These are phyloP conservation scores for Salicornia ramosissima DNA, from an alignment of 148 eudicot species.

Conservation along the genomic window DNA sequence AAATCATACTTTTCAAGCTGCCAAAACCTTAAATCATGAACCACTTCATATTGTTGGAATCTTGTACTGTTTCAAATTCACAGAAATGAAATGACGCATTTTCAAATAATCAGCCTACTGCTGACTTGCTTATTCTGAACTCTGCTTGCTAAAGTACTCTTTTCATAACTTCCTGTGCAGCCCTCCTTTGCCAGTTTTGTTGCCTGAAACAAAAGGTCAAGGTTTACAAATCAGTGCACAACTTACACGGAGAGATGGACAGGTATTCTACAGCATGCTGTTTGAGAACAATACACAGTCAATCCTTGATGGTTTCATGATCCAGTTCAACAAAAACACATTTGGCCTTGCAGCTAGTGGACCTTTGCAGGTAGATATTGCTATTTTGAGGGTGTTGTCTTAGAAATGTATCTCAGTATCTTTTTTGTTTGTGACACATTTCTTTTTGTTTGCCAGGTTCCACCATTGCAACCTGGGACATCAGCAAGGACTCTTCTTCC, in stretches of 20 bases:
- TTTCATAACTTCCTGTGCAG: slow-evolving; percentile 43
- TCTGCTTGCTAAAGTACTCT: neutral
- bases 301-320: slow-evolving; percentile 89
- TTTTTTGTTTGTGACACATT: neutral
- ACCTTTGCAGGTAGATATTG: slow-evolving; percentile 66
- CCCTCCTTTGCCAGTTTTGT: slow-evolving; percentile 74
- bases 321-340: slow-evolving; percentile 93
- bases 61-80: neutral
- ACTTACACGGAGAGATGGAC: slow-evolving; percentile 82
- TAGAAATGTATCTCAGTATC: neutral
- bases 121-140: neutral
- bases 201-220: slow-evolving; percentile 79
- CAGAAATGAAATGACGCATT: neutral
- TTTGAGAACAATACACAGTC: slow-evolving; percentile 75
- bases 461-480: slow-evolving; percentile 80
- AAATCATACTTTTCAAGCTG: neutral
- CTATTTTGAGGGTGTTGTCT: neutral
- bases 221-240: slow-evolving; percentile 93
- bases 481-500: slow-evolving; percentile 77
- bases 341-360: slow-evolving; percentile 91
- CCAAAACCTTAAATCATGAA: neutral
- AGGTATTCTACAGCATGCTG: slow-evolving; percentile 70
- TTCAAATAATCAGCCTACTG: neutral
- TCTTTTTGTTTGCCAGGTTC: slow-evolving; percentile 44
- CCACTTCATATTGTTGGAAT: neutral